Evolutionary conservation across 1,284 basidiomycete species (phyloP).

Genomic region (Marasmius tenuissimus): DNA sequence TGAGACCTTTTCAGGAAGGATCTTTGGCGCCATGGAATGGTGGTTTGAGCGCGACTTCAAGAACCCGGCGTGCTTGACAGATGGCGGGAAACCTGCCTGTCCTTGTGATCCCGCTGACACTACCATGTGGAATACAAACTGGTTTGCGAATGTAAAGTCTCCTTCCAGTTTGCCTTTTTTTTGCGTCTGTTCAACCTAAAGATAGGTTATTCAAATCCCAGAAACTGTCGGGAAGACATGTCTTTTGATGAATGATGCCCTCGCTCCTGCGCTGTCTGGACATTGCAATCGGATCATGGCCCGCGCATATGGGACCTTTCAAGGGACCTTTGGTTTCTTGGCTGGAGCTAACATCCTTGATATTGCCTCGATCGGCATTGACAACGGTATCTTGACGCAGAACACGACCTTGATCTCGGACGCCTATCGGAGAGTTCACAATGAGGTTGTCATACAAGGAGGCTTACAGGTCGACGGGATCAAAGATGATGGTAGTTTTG

Average conservation of each 20-base stretch:
- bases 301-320: slow-evolving; percentile 53
- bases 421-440: slow-evolving; percentile 49
- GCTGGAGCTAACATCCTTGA: slow-evolving; percentile 67
- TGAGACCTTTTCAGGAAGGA: slow-evolving; percentile 36
- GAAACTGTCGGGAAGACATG: slow-evolving; percentile 55
- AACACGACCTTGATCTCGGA: slow-evolving; percentile 44
- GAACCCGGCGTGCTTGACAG: slow-evolving; percentile 49
- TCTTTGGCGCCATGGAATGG: slow-evolving; percentile 55
- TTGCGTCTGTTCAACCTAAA: not conserved
- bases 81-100: slow-evolving; percentile 47
- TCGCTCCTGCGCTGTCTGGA: slow-evolving; percentile 39
- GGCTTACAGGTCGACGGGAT: slow-evolving; percentile 56
- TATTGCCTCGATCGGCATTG: slow-evolving; percentile 55
- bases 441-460: slow-evolving; percentile 47
- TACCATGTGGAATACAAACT: slow-evolving; percentile 66
- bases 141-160: slow-evolving; percentile 57
- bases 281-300: slow-evolving; percentile 52
- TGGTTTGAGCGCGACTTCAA: slow-evolving; percentile 67
- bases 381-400: slow-evolving; percentile 44
- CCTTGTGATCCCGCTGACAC: slow-evolving; percentile 53
- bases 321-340: slow-evolving; percentile 43
- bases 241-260: slow-evolving; percentile 47
- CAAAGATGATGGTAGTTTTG: slow-evolving; percentile 61
- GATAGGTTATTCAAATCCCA: slow-evolving; percentile 60
- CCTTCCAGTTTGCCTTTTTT: not conserved